Evolutionary conservation across 805 yeast genomes (phyloP).

Genomic region (Saccharomycopsis guyanensis): DNA sequence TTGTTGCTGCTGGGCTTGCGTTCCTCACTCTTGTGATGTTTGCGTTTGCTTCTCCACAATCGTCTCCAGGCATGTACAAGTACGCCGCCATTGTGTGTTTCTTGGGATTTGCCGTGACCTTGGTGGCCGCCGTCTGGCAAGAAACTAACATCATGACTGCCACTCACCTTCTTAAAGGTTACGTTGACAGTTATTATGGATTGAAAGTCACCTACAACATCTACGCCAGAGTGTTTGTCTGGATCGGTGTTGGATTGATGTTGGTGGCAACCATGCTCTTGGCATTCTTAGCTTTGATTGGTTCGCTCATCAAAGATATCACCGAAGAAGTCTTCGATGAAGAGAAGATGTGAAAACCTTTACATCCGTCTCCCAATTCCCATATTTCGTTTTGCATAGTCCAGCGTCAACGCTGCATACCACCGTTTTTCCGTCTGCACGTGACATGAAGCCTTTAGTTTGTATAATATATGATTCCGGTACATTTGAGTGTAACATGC

Average conservation of each 20-base stretch:
- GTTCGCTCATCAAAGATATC: constrained; percentile 14
- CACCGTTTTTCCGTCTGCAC: too few relatives aligned
- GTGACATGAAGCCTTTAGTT: too few relatives aligned
- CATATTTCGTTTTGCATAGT: too few relatives aligned
- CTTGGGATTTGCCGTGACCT: constrained; percentile 20
- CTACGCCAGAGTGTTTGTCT: constrained; percentile 19
- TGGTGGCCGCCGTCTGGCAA: constrained; percentile 22
- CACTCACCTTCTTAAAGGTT: constrained; percentile 12
- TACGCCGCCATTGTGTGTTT: constrained; percentile 20
- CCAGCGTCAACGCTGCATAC: too few relatives aligned
- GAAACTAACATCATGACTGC: constrained; percentile 21
- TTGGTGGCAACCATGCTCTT: constrained; percentile 17
- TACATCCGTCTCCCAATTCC: too few relatives aligned
- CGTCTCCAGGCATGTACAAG: constrained; percentile 18
- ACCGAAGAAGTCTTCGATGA: constrained; percentile 19
- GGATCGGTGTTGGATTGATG: constrained; percentile 21
- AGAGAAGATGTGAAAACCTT: constrained; percentile 1
- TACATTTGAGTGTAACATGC: too few relatives aligned
- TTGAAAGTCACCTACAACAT: constrained; percentile 15
- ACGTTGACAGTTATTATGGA: constrained; percentile 19
- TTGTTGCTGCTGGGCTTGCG: constrained; percentile 18
- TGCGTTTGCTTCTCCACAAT: constrained; percentile 17
- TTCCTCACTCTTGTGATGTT: constrained; percentile 18
- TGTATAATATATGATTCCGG: too few relatives aligned
- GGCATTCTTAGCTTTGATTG: constrained; percentile 18